phyloP scores from a whole-genome alignment of 257 asterid species.

The Nicotiana attenuata region DNA sequence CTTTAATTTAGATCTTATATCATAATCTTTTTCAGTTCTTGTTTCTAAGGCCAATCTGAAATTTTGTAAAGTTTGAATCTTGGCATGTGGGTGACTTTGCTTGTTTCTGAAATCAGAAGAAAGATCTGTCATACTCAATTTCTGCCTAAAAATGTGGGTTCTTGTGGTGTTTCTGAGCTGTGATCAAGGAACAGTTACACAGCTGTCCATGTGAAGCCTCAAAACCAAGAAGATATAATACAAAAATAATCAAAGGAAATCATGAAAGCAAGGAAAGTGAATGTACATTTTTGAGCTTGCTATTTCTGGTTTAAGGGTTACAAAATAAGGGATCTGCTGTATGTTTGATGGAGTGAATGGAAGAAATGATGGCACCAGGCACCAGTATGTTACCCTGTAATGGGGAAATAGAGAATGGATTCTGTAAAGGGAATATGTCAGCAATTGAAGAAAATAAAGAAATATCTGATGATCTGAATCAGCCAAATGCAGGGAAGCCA shows the following conservation, averaged over 20 bases:
- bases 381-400: constrained; percentile 30
- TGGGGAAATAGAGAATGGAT: constrained; percentile 41
- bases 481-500: constrained; percentile 59
- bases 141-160: constrained; percentile 13
- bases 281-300: not conserved
- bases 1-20: not conserved
- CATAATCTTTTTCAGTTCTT: no score
- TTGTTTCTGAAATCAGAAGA: constrained; percentile 11
- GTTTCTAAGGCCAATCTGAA: not conserved
- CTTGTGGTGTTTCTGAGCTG: constrained; percentile 17
- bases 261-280: not conserved
- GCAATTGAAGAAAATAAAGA: constrained; percentile 37
- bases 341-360: constrained; percentile 23
- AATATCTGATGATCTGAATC: constrained; percentile 29
- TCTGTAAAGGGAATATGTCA: constrained; percentile 29
- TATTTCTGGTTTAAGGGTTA: not conserved
- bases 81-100: constrained; percentile 31
- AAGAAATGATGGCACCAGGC: constrained; percentile 49
- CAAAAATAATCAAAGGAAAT: not conserved
- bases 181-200: constrained; percentile 19
- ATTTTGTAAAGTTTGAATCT: constrained; percentile 15
- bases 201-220: constrained; percentile 31
- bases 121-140: not conserved
- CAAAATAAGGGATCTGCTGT: not conserved
- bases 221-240: not conserved